A percentile compares a stretch with the other conserved stretches of the same genome.
These are phyloP conservation scores for Fusarium mexicanum DNA, from an alignment of 2,329 filamentous ascomycete species.

Conservation along the genomic window DNA sequence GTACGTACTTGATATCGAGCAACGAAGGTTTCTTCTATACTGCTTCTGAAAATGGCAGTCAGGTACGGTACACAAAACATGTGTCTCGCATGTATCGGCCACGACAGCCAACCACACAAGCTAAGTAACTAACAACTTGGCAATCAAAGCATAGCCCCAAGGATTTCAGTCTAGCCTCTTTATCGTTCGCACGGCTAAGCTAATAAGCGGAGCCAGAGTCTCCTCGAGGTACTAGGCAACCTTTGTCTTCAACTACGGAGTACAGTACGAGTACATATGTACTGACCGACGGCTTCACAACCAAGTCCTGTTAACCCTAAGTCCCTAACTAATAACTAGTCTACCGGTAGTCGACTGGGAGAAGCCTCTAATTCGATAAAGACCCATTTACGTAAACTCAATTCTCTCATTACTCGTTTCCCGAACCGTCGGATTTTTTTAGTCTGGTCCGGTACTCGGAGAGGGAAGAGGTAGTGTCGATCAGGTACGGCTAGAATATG, in stretches of 20 bases:
- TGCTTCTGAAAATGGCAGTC: constrained; percentile 8
- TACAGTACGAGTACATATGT: neutral
- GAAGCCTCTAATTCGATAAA: constrained; percentile 13
- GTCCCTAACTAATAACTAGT: neutral
- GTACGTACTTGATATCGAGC: neutral
- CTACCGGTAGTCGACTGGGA: neutral
- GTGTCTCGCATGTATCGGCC: neutral
- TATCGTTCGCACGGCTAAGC: neutral
- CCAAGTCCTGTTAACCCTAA: constrained; percentile 1
- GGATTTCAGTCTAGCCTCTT: neutral
- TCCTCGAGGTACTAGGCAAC: neutral
- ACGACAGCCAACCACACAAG: neutral
- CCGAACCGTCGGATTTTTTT: neutral
- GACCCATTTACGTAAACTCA: constrained; percentile 21
- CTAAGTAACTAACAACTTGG: neutral
- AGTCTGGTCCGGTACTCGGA: constrained; percentile 18
- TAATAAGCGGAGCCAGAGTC: neutral
- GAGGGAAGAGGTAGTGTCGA: constrained; percentile 13
- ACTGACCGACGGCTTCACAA: constrained; percentile 7
- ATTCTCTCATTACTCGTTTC: constrained; percentile 17
- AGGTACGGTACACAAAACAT: neutral
- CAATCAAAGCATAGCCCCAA: neutral
- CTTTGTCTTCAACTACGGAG: constrained; percentile 3
- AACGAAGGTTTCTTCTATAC: constrained; percentile 4
- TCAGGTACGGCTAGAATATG: constrained; percentile 26